These are phyloP conservation scores for Inga laurina DNA, from an alignment of 306 rosid species.

Conservation along the genomic window DNA sequence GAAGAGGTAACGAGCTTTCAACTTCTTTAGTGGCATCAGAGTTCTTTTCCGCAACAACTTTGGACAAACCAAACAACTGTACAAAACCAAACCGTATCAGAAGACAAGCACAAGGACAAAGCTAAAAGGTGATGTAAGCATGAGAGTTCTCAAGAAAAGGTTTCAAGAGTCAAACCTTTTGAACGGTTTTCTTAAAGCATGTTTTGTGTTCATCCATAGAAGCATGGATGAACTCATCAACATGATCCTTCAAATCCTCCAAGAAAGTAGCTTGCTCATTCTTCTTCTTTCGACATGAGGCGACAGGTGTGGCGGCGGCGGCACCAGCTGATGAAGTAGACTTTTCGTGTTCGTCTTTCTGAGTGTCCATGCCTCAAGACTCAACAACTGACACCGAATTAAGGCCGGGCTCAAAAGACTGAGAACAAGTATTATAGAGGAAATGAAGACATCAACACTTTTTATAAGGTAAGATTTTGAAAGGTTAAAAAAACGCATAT, in stretches of 20 bases:
- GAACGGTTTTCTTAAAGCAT: constrained; percentile 77
- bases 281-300: constrained; percentile 86
- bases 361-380: constrained; percentile 55
- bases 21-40: constrained; percentile 59
- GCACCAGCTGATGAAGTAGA: constrained; percentile 23
- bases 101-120: background rate
- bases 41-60: constrained; percentile 67
- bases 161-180: constrained; percentile 53
- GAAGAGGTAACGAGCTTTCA: constrained; percentile 77
- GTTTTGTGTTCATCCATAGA: constrained; percentile 91
- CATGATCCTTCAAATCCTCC: constrained; percentile 87
- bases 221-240: constrained; percentile 79
- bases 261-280: constrained; percentile 69
- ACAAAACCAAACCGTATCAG: constrained; percentile 20
- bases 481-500: background rate
- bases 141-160: background rate
- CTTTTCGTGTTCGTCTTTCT: constrained; percentile 45
- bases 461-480: background rate
- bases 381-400: constrained; percentile 28
- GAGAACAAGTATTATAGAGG: background rate
- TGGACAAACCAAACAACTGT: constrained; percentile 91
- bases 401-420: background rate
- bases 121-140: background rate
- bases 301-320: constrained; percentile 37
- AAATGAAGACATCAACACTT: background rate